Base-by-base conservation (phyloP, 805 yeast genomes). In the Yamadazyma takamatsuzukensis region DNA sequence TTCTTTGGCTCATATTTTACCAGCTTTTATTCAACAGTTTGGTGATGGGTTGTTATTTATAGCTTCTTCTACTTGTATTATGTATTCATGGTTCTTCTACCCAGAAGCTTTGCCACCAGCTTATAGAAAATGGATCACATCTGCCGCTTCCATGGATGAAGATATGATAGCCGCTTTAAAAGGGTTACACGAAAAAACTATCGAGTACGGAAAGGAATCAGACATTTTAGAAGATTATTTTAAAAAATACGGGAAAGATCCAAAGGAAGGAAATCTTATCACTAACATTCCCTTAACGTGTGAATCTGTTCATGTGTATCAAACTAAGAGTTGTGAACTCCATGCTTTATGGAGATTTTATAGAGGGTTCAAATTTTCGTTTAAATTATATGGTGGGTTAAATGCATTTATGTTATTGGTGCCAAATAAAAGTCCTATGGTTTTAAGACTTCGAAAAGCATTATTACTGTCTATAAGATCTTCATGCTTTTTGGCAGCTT, bases 41-140 rank as follows among this genome's bases (percentile, higher is more conserved):
- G 41, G 49, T 18, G 69, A 63, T 41, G 61, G 54, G 0, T 32
- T 40, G 2, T 41, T 61, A 11, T 63, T 61, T 29, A 47, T 52
- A 13, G 48, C 40, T 0, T 51, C 63, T 11, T 46, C 60, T 32
- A 34, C 51, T n/a, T 46, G 53, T 14, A 60, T 63, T 30, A 63
- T 63, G 69, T 56, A 39, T 35, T 40, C 58, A 10, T 63, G 68
- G 68, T 62, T 63, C 36, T 62, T 41, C 49, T 36, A 51, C 32
- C 74, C 73, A 3, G 53, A 56, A 7, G 40, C 48, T 17, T 51
- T 70, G 23, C 70, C 73, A n/a, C 64, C 61, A 5, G 59, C 70
- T 5, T 70, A 71, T 42, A 48, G 57, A 17, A 52, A 53, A 31
- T 70, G 76, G 76, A 70, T 70, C 43, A 67, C 76, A 3, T 58